A percentile compares a stretch with the other conserved stretches of the same genome.
These are phyloP conservation scores for Fusarium ramigenum DNA, from an alignment of 2,329 filamentous ascomycete species.

Conservation along the genomic window DNA sequence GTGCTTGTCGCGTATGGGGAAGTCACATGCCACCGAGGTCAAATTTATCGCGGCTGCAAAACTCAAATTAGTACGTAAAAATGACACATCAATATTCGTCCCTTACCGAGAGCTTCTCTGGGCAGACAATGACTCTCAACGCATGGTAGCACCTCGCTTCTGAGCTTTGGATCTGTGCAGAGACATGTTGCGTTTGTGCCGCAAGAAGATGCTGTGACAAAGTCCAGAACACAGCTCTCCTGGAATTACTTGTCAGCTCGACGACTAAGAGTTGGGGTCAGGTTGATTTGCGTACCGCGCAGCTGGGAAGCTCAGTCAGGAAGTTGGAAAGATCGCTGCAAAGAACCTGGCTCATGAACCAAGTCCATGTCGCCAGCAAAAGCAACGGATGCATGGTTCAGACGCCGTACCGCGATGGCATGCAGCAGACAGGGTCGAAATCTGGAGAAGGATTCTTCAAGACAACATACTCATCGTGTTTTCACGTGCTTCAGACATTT, in stretches of 20 bases:
- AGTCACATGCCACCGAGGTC: neutral
- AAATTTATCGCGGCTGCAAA: neutral
- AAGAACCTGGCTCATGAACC: neutral
- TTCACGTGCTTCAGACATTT: neutral
- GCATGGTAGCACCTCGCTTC: neutral
- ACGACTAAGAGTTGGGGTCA: no score
- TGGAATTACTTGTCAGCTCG: neutral
- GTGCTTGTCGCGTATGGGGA: neutral
- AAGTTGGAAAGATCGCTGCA: neutral
- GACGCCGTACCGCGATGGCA: neutral
- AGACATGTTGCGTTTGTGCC: neutral
- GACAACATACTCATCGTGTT: rapidly evolving
- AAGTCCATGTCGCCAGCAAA: neutral
- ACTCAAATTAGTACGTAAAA: neutral
- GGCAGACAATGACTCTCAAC: neutral
- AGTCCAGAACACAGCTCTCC: neutral
- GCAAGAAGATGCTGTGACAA: neutral
- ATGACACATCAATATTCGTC: neutral
- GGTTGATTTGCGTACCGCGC: neutral
- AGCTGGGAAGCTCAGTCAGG: neutral
- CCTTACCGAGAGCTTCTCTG: neutral
- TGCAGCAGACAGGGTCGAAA: neutral
- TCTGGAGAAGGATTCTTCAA: neutral
- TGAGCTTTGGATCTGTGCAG: neutral
- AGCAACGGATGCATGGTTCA: neutral